A percentile compares a stretch with the other conserved stretches of the same genome.
These are phyloP conservation scores for Talaromyces trachyspermus DNA, from an alignment of 495 filamentous ascomycete species.

Conservation along the genomic window DNA sequence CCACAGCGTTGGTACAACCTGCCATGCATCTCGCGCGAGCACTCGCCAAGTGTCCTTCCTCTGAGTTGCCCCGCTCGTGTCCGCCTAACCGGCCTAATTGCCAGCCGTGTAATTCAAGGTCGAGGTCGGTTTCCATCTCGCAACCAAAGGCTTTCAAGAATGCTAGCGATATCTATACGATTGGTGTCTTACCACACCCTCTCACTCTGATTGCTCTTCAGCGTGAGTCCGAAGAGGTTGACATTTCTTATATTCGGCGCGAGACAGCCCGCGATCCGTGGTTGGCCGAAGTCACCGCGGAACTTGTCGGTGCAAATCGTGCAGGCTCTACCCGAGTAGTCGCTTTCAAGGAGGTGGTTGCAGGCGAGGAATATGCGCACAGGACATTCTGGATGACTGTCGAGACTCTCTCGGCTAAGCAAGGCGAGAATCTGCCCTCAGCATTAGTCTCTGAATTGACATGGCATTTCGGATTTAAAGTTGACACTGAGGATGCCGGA, in stretches of 20 bases:
- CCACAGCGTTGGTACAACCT: constrained; percentile 61
- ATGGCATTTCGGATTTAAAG: constrained; percentile 82
- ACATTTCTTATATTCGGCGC: constrained; percentile 63
- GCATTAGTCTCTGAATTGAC: constrained; percentile 57
- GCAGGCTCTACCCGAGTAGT: constrained; percentile 57
- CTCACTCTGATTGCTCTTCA: constrained; percentile 68
- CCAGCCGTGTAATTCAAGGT: constrained; percentile 55
- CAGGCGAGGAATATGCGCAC: constrained; percentile 48
- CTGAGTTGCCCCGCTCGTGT: constrained; percentile 68
- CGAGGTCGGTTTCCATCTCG: constrained; percentile 47
- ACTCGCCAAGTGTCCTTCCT: constrained; percentile 63
- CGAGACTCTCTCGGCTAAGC: constrained; percentile 47
- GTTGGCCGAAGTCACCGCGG: constrained; percentile 64
- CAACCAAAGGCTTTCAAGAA: constrained; percentile 55
- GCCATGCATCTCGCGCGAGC: constrained; percentile 63
- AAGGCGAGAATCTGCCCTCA: constrained; percentile 32
- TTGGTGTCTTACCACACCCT: constrained; percentile 84
- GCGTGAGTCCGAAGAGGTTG: constrained; percentile 43
- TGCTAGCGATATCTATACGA: constrained; percentile 60
- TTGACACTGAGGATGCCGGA: constrained; percentile 47
- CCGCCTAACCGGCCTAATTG: constrained; percentile 75
- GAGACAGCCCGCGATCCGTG: constrained; percentile 73
- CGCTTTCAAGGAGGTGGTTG: constrained; percentile 76
- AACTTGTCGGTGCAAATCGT: constrained; percentile 53
- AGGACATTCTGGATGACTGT: constrained; percentile 76